phyloP scores from a whole-genome alignment of 2,329 filamentous ascomycete genomes.

The Dactylonectria estremocensis region DNA sequence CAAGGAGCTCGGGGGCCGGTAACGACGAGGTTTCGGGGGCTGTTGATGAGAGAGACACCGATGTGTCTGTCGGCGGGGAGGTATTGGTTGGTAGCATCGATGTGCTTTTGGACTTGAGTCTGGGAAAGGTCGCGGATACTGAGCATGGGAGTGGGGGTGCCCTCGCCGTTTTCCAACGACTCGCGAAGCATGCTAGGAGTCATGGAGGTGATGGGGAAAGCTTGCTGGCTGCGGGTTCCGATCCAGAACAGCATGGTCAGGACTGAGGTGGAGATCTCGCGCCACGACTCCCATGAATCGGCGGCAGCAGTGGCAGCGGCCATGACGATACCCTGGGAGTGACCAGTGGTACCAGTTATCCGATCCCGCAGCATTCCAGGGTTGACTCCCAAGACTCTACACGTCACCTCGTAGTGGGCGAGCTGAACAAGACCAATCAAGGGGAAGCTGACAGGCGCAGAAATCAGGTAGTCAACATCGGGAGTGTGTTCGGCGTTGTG shows the following conservation, averaged over 20 bases:
- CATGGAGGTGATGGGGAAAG: conserved; percentile 94
- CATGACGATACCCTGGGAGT: conserved; percentile 96
- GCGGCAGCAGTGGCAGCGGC: conserved; percentile 93
- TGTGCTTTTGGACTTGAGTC: conserved; percentile 93
- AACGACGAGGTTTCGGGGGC: conserved; percentile 95
- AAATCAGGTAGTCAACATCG: conserved; percentile 94
- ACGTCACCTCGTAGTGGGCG: conserved; percentile 95
- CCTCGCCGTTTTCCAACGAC: conserved; percentile 94
- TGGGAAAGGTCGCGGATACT: conserved; percentile 95
- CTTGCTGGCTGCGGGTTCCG: conserved; percentile 95
- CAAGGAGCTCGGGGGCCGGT: conserved; percentile 96
- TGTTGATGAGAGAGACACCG: conserved; percentile 95
- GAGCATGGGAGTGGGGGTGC: conserved; percentile 96
- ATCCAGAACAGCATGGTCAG: conserved; percentile 99
- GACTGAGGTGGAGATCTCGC: conserved; percentile 83
- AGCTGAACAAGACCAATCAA: conserved; percentile 97
- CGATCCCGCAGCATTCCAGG: conserved; percentile 90
- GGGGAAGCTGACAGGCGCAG: conserved; percentile 94
- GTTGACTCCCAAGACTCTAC: conserved; percentile 89
- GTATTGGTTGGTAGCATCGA: conserved; percentile 97
- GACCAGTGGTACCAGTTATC: conserved; percentile 90
- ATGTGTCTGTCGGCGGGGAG: conserved; percentile 94
- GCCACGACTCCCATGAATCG: conserved; percentile 93
- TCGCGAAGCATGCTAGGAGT: conserved; percentile 93
- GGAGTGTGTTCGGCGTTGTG: conserved; percentile 91